Evolutionary conservation across 2,329 filamentous ascomycete genomes (phyloP).

Genomic region (Claviceps pazoutovae): DNA sequence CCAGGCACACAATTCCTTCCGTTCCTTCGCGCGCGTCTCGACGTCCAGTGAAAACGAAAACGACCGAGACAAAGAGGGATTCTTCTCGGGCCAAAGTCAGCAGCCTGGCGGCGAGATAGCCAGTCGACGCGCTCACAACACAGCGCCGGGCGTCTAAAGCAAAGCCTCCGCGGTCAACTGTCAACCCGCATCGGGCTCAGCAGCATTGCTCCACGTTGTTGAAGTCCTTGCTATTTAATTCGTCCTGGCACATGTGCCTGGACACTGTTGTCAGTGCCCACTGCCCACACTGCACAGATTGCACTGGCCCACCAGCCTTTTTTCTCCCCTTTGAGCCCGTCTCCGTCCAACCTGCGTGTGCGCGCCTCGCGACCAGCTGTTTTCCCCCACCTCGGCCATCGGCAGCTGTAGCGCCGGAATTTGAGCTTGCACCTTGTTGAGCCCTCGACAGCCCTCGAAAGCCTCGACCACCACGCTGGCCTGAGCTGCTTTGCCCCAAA

Average conservation of each 20-base stretch:
- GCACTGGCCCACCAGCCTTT: background rate
- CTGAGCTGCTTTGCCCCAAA: constrained; percentile 8
- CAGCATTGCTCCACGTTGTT: background rate
- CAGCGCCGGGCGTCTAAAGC: background rate
- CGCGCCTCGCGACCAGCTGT: background rate
- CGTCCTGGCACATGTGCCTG: background rate
- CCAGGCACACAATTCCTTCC: constrained; percentile 9
- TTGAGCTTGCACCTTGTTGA: constrained; percentile 4
- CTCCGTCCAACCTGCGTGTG: background rate
- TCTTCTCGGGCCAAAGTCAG: constrained; percentile 1
- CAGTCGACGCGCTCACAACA: constrained; percentile 2
- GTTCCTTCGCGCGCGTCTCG: constrained; percentile 5
- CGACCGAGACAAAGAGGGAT: constrained; percentile 1
- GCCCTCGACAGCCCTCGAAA: constrained; percentile 1
- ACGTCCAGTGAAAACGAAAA: constrained; percentile 5
- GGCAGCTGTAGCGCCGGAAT: constrained; percentile 5
- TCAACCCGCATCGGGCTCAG: background rate
- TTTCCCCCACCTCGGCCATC: constrained; percentile 6
- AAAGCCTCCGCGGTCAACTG: background rate
- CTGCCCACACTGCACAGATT: too few species aligned
- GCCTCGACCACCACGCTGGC: background rate
- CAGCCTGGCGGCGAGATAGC: constrained; percentile 1
- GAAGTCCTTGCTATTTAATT: background rate
- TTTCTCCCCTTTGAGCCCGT: background rate
- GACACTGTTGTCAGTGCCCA: background rate